Percentiles rank a stretch among this genome's conserved stretches.
Conservation (phyloP, 805 yeast genomes). For the Hanseniaspora jakobsenii region DNA sequence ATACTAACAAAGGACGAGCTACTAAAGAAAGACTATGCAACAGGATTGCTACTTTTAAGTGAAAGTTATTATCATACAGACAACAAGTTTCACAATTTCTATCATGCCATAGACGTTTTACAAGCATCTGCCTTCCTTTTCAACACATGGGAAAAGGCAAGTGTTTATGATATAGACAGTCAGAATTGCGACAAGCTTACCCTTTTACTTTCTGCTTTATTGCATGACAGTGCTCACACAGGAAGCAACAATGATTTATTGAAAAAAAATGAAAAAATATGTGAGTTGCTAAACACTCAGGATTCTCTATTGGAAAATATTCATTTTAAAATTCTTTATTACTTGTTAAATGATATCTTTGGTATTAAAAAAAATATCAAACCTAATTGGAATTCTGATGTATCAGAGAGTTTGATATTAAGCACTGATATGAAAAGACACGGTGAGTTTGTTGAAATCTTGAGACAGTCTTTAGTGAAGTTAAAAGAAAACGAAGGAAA, state of each 20-base stretch:
- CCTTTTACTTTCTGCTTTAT: conserved; percentile 62
- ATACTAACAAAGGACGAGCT: not conserved
- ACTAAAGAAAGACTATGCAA: not conserved
- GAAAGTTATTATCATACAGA: conserved; percentile 72
- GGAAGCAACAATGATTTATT: conserved; percentile 80
- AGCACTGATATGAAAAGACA: conserved; percentile 94
- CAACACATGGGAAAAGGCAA: conserved; percentile 20
- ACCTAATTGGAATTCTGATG: conserved; percentile 9
- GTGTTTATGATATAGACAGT: not conserved
- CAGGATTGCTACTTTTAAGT: conserved; percentile 48
- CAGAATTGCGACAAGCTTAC: conserved; percentile 31
- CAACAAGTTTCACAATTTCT: conserved; percentile 86
- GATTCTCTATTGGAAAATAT: conserved; percentile 65
- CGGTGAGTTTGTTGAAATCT: conserved; percentile 40
- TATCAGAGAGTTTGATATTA: conserved; percentile 32
- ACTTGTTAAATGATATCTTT: conserved; percentile 13
- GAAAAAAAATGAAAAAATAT: conserved; percentile 29
- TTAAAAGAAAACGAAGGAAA: too few relatives aligned
- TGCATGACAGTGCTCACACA: conserved; percentile 95
- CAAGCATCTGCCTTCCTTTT: conserved; percentile 70
- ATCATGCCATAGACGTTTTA: conserved; percentile 90
- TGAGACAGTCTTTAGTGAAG: too few relatives aligned
- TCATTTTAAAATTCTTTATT: conserved; percentile 53
- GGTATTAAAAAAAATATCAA: conserved; percentile 4
- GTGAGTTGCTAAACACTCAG: conserved; percentile 19